Evolutionary conservation across 1,139 yeast species (phyloP).

Genomic region (Taphrina pruni): DNA sequence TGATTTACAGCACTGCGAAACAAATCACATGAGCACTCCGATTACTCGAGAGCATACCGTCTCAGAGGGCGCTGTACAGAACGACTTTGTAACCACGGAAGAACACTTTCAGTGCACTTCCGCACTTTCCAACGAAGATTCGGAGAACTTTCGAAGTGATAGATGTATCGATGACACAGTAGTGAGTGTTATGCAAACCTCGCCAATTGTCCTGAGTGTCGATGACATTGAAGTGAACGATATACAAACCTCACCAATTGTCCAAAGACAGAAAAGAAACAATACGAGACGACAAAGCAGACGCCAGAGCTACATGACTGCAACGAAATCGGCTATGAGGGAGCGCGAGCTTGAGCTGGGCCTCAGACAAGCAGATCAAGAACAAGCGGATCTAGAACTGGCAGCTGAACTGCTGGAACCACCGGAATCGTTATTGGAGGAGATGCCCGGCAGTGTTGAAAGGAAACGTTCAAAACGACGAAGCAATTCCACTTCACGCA

Average conservation of each 20-base stretch:
- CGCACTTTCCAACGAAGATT: not conserved
- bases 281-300: slow-evolving; percentile 33
- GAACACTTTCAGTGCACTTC: not conserved
- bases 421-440: slow-evolving; percentile 31
- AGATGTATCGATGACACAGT: not conserved
- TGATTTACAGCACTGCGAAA: too few relatives aligned
- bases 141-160: not conserved
- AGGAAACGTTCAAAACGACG: slow-evolving; percentile 34
- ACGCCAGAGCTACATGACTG: slow-evolving; percentile 41
- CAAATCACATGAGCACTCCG: not conserved
- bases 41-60: not conserved
- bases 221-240: not conserved
- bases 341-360: slow-evolving; percentile 35
- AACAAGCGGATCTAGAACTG: slow-evolving; percentile 30
- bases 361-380: slow-evolving; percentile 21
- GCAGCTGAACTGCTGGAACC: slow-evolving; percentile 17
- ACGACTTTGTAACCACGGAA: not conserved
- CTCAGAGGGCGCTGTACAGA: not conserved
- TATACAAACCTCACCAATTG: not conserved
- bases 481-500: slow-evolving; percentile 18
- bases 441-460: slow-evolving; percentile 43
- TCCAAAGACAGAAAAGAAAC: slow-evolving; percentile 22
- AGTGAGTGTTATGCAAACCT: not conserved
- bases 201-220: not conserved
- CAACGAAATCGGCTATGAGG: slow-evolving; percentile 39